Percentiles rank a stretch among this genome's conserved stretches.
Conservation (phyloP, 2,329 filamentous ascomycete genomes). For the Diaporthe sp. region DNA sequence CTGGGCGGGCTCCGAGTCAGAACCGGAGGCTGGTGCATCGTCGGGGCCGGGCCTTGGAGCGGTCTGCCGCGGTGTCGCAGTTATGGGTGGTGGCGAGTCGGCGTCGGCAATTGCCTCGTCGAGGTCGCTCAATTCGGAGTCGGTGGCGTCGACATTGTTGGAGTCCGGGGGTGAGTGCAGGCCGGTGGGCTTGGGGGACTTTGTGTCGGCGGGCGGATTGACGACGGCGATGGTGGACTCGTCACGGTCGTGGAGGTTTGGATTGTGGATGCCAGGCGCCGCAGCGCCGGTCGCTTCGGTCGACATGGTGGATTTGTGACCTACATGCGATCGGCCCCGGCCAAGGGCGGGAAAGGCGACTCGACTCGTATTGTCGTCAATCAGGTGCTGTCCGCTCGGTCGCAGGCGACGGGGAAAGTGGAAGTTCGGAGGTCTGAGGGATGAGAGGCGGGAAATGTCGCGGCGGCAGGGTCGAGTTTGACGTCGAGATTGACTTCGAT, state of each 20-base stretch:
- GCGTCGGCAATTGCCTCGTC: slow-evolving; percentile 66
- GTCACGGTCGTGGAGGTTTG: slow-evolving; percentile 46
- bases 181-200: slow-evolving; percentile 61
- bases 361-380: slow-evolving; percentile 26
- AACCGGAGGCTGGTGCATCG: slow-evolving; percentile 15
- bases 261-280: slow-evolving; percentile 56
- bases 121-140: slow-evolving; percentile 77
- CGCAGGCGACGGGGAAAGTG: background rate
- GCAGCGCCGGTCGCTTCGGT: slow-evolving; percentile 67
- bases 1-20: slow-evolving; percentile 28
- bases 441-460: background rate
- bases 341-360: slow-evolving; percentile 35
- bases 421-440: background rate
- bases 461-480: slow-evolving; percentile 20
- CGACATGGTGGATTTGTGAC: slow-evolving; percentile 63
- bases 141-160: slow-evolving; percentile 69
- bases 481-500: slow-evolving; percentile 33
- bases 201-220: slow-evolving; percentile 46
- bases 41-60: slow-evolving; percentile 39
- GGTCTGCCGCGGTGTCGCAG: slow-evolving; percentile 39
- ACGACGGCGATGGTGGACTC: slow-evolving; percentile 47
- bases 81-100: slow-evolving; percentile 44
- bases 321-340: slow-evolving; percentile 59
- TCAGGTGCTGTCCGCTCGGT: slow-evolving; percentile 31
- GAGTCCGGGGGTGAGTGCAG: slow-evolving; percentile 76